phyloP scores from a whole-genome alignment of 495 filamentous ascomycete genomes.

The Hypomontagnella submonticulosa region DNA sequence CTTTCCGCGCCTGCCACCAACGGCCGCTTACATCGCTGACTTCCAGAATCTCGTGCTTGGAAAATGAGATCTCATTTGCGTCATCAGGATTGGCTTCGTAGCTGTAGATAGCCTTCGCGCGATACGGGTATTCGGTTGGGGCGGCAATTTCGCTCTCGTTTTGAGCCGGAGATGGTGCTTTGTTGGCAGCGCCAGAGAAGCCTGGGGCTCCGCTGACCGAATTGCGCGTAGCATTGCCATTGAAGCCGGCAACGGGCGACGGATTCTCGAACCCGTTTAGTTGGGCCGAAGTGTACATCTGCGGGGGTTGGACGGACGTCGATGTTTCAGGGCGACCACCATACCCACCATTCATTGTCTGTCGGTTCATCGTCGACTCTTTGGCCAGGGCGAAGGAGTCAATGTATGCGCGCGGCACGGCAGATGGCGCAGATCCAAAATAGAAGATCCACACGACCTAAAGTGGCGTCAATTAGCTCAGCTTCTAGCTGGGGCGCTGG shows the following conservation, averaged over 20 bases:
- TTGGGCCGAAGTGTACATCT: conserved; percentile 97
- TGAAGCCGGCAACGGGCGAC: conserved; percentile 84
- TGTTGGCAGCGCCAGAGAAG: conserved; percentile 50
- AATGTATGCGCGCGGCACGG: conserved; percentile 88
- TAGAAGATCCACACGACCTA: conserved; percentile 99
- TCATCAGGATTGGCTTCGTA: conserved; percentile 99
- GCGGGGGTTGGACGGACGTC: conserved; percentile 78
- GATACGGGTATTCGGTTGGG: conserved; percentile 95
- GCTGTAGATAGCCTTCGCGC: conserved; percentile 97
- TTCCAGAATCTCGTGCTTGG: conserved; percentile 95
- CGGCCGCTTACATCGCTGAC: conserved; percentile 96
- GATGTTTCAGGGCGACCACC: conserved; percentile 81
- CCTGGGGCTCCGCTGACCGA: conserved; percentile 49
- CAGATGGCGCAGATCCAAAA: conserved; percentile 91
- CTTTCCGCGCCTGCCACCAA: conserved; percentile 99
- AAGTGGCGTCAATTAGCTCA: conserved; percentile 24
- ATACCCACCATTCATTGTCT: conserved; percentile 73
- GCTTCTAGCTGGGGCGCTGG: not conserved
- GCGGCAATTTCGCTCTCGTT: conserved; percentile 73
- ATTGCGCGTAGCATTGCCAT: conserved; percentile 52
- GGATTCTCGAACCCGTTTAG: conserved; percentile 96
- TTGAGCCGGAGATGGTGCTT: conserved; percentile 47
- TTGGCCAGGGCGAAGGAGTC: conserved; percentile 97
- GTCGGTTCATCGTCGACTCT: conserved; percentile 72
- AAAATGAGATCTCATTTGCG: conserved; percentile 97